Base-by-base conservation (phyloP, 768 basidiomycete species). In the Tylopilus sp. region DNA sequence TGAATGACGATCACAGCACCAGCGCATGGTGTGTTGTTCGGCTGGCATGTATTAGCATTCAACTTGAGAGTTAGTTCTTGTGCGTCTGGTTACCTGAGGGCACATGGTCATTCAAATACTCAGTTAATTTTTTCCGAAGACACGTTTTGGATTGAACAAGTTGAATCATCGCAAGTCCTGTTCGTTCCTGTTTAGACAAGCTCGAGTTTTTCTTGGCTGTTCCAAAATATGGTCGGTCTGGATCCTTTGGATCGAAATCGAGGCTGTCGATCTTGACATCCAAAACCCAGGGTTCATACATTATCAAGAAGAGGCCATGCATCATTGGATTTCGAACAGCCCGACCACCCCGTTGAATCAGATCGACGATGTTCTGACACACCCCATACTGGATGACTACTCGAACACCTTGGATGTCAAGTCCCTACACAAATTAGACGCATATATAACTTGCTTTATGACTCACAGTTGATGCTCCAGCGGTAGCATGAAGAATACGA, bases 281-380 rank as follows among this genome's bases (percentile, higher is more conserved):
- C 7, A 8, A 57, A 2, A n/a, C 49, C 54, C 54, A 55, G 9
- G 45, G 21, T 9, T 51, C 45, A 17, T 16, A 29, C 45, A 55
- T 56, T 0, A 7, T 11, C 6, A 56, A 7, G 13, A 44, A 51
- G 6, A 45, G 28, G 0, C 55, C 42, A 26, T 2, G 10, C 6
- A 38, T 13, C 4, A 8, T 3, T 1, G 28, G 29, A 25, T 56
- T 25, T 1, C 24, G 21, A 14, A 21, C 50, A 12, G 50, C 50
- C 0, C 8, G 28, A 1, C 54, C 33, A 26, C 33, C 54, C 2
- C 28, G 12, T 14, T 55, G 45, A 1, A 14, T 17, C 1, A 16
- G 2, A 21, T 55, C 54, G 4, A 16, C 31, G 16, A 33, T 4
- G 4, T 6, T 33, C 16, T 33, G 11, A 13, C 31, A 33, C 16